Conservation (phyloP, 345 rosid genomes). For the Kandelia obovata region DNA sequence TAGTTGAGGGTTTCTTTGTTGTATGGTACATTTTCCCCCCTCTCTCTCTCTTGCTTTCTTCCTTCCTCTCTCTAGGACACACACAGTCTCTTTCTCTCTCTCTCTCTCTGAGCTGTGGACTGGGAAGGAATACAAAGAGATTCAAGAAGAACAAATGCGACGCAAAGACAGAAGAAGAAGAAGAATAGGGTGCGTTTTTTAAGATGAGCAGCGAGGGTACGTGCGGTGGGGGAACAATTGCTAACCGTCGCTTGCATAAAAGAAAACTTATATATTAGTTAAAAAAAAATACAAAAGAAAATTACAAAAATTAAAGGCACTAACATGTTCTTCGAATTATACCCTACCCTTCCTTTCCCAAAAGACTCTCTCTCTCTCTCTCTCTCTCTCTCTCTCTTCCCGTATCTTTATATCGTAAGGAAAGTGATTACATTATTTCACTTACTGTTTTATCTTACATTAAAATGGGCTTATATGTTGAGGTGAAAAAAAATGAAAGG, state of each 20-base stretch:
- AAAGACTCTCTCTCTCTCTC: conserved; percentile 23
- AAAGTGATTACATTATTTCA: too few relatives aligned
- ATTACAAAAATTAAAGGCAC: conserved; percentile 5
- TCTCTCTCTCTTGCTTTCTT: too few relatives aligned
- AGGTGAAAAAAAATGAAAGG: too few relatives aligned
- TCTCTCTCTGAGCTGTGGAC: too few relatives aligned
- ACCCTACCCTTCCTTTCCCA: conserved; percentile 17
- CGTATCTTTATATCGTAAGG: background rate
- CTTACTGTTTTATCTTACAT: too few relatives aligned
- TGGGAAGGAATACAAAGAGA: conserved; percentile 33
- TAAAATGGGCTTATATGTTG: too few relatives aligned
- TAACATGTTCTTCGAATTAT: conserved; percentile 8
- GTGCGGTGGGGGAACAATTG: conserved; percentile 2
- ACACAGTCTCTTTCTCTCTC: conserved; percentile 5
- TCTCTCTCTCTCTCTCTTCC: background rate
- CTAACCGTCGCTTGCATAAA: conserved; percentile 11
- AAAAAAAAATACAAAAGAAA: background rate
- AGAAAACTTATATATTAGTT: conserved; percentile 1
- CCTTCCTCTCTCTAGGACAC: conserved; percentile 12
- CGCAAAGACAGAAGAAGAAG: conserved; percentile 48
- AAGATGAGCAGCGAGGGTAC: conserved; percentile 35
- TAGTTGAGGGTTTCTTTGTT: conserved; percentile 79
- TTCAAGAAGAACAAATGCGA: conserved; percentile 85
- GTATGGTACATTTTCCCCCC: conserved; percentile 72
- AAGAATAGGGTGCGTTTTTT: conserved; percentile 88